Conservation (phyloP, 768 basidiomycete genomes). For the Boletus sp. region DNA sequence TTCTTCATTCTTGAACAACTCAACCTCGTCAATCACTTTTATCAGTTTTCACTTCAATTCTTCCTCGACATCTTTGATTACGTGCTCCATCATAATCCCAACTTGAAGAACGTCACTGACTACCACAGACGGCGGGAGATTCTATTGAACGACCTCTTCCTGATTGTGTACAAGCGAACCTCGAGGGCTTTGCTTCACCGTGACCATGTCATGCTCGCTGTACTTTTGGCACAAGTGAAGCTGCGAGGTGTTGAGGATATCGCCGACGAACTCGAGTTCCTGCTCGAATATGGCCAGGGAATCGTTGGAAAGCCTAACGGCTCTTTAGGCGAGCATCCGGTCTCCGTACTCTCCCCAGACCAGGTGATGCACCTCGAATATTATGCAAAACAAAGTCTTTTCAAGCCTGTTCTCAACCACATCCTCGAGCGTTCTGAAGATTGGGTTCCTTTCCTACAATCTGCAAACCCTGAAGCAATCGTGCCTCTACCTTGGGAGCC, state of each 20-base stretch:
- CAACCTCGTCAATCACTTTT: constrained; percentile 93
- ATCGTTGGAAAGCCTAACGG: constrained; percentile 38
- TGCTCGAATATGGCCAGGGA: constrained; percentile 84
- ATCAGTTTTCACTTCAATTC: constrained; percentile 95
- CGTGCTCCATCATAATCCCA: constrained; percentile 88
- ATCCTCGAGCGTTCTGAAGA: constrained; percentile 56
- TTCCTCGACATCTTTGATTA: constrained; percentile 99
- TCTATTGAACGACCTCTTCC: constrained; percentile 83
- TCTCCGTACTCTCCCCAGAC: constrained; percentile 56
- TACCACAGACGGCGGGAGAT: constrained; percentile 70
- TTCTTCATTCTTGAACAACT: constrained; percentile 98
- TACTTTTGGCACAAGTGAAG: constrained; percentile 87
- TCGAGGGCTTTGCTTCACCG: constrained; percentile 86
- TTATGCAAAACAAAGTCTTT: constrained; percentile 70
- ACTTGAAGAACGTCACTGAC: constrained; percentile 76
- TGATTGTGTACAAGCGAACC: constrained; percentile 82
- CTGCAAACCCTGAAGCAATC: constrained; percentile 58
- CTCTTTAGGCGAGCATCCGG: constrained; percentile 35
- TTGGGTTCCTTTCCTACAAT: constrained; percentile 72
- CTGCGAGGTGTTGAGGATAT: constrained; percentile 77
- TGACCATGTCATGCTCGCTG: constrained; percentile 88
- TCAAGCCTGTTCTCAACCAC: constrained; percentile 70
- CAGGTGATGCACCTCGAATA: constrained; percentile 65
- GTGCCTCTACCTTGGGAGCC: constrained; percentile 81
- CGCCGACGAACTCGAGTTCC: constrained; percentile 80